These are phyloP conservation scores for Yarrowia sp. DNA, from an alignment of 805 yeast species.

Conservation along the genomic window DNA sequence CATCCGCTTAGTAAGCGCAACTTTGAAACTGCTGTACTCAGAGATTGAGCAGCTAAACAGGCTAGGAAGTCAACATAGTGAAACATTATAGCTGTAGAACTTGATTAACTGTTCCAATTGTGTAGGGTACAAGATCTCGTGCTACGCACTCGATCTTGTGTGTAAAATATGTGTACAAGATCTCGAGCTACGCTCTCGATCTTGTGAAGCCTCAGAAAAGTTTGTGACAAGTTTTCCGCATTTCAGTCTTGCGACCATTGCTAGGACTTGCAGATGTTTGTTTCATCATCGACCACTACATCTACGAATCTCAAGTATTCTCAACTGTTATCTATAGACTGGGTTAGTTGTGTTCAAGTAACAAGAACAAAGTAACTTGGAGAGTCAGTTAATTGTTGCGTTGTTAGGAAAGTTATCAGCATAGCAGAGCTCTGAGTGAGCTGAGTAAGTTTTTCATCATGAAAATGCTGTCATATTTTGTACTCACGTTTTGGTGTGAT, in stretches of 20 bases:
- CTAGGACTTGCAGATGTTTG: conserved; percentile 40
- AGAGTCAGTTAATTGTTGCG: conserved; percentile 31
- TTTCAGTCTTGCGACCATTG: conserved; percentile 15
- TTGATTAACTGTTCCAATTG: no score
- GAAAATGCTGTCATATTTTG: not conserved
- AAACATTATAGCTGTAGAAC: no score
- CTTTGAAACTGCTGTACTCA: no score
- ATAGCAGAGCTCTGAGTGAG: conserved; percentile 38
- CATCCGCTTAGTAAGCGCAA: no score
- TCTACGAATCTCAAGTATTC: not conserved
- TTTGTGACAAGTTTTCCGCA: conserved; percentile 39
- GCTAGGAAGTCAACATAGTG: no score
- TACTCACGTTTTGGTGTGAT: conserved; percentile 28
- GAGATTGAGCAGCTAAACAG: no score
- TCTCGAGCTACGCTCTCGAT: no score
- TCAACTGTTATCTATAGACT: conserved; percentile 4
- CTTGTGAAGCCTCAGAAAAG: conserved; percentile 31
- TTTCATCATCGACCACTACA: conserved; percentile 35
- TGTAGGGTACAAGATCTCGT: no score
- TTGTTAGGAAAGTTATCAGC: conserved; percentile 38
- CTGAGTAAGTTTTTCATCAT: conserved; percentile 37
- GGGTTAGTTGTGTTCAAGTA: conserved; percentile 19
- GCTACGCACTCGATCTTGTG: no score
- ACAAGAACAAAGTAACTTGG: no score
- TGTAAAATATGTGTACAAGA: no score